Conservation (phyloP, 495 filamentous ascomycete species). For the Podospora bellae-mahoneyi region DNA sequence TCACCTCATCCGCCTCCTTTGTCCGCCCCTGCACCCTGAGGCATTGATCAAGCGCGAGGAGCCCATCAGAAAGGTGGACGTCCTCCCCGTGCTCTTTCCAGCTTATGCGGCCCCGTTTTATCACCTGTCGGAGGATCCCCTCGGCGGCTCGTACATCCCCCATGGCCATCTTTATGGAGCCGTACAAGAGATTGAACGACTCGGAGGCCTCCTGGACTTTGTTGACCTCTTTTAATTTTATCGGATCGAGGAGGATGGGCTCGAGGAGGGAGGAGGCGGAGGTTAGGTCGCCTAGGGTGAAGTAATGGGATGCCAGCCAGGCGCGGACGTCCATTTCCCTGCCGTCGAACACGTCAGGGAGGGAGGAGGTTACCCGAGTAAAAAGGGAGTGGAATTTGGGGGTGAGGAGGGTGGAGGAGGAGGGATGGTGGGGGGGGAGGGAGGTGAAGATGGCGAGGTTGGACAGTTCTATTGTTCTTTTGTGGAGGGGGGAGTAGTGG, state of each 20-base stretch:
- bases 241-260: neutral
- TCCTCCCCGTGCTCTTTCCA: constrained; percentile 1
- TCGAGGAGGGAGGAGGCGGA: neutral
- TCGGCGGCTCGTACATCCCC: neutral
- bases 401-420: neutral
- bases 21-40: neutral
- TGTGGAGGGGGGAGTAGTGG: neutral
- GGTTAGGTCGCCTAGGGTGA: neutral
- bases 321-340: constrained; percentile 1
- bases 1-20: constrained; percentile 6
- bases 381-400: neutral
- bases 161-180: neutral
- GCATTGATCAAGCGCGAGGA: neutral
- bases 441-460: constrained; percentile 9
- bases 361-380: neutral
- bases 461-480: constrained; percentile 6
- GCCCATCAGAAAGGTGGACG: neutral
- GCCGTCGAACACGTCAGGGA: neutral
- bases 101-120: neutral
- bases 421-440: neutral
- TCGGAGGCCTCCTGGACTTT: neutral
- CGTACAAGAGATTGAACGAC: neutral
- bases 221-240: neutral
- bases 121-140: neutral
- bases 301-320: constrained; percentile 5